These are phyloP conservation scores for Toxicodendron radicans DNA, from an alignment of 345 rosid genomes.

Conservation along the genomic window DNA sequence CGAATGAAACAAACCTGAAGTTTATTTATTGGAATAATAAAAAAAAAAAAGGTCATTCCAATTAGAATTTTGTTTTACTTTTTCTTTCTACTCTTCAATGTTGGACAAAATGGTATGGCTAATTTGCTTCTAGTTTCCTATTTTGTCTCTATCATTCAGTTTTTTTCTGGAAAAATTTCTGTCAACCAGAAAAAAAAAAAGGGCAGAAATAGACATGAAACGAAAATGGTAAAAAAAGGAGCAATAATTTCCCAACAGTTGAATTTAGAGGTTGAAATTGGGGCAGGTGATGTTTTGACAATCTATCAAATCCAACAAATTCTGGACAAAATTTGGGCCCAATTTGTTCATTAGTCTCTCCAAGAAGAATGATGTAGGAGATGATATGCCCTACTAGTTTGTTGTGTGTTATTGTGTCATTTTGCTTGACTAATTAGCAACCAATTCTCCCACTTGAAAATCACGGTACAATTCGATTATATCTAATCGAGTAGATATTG, in stretches of 20 bases:
- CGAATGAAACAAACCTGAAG: no score
- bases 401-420: neutral
- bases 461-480: no score
- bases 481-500: no score
- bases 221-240: no score
- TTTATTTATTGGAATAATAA: no score
- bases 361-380: neutral
- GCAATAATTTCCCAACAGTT: neutral
- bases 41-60: no score
- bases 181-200: no score
- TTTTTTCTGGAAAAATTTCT: neutral
- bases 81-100: no score
- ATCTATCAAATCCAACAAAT: conserved; percentile 2
- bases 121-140: no score
- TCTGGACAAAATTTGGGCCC: neutral
- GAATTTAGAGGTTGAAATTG: neutral
- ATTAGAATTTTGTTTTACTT: no score
- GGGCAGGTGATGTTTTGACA: neutral
- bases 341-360: neutral
- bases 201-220: neutral
- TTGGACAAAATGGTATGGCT: no score
- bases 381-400: neutral
- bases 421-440: conserved; percentile 1
- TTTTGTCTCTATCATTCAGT: no score
- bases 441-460: neutral